phyloP scores from a whole-genome alignment of 179 eudicot genomes.

The Nepenthes alata region DNA sequence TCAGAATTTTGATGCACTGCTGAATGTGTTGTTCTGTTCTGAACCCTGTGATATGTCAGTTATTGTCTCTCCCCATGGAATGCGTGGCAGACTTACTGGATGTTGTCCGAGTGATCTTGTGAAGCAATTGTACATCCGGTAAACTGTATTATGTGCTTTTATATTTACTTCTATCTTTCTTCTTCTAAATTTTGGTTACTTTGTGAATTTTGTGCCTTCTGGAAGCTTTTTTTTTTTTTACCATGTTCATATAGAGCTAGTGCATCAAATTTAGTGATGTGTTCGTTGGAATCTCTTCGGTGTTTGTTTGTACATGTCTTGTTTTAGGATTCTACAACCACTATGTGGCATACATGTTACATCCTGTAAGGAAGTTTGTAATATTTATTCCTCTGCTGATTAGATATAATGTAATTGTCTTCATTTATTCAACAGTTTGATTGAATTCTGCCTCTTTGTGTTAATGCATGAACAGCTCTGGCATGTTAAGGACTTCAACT shows the following conservation, averaged over 20 bases:
- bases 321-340: not conserved
- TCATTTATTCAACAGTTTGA: not conserved
- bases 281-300: not conserved
- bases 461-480: slow-evolving; percentile 39
- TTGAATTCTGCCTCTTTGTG: slow-evolving; percentile 5
- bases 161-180: not conserved
- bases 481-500: slow-evolving; percentile 45
- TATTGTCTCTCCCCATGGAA: slow-evolving; percentile 91
- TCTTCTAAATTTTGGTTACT: not conserved
- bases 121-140: slow-evolving; percentile 81
- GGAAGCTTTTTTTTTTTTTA: not conserved
- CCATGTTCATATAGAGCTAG: too few relatives aligned
- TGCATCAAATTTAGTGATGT: too few relatives aligned
- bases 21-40: slow-evolving; percentile 1
- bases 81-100: slow-evolving; percentile 83
- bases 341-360: too few relatives aligned
- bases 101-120: slow-evolving; percentile 93
- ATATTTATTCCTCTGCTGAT: too few relatives aligned
- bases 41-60: slow-evolving; percentile 32
- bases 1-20: not conserved
- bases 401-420: too few relatives aligned
- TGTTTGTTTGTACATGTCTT: not conserved
- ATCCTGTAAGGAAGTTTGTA: too few relatives aligned
- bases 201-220: not conserved
- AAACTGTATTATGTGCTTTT: slow-evolving; percentile 4